Evolutionary conservation across 305 asterid species (phyloP).

Genomic region (Solanum hybrid): DNA sequence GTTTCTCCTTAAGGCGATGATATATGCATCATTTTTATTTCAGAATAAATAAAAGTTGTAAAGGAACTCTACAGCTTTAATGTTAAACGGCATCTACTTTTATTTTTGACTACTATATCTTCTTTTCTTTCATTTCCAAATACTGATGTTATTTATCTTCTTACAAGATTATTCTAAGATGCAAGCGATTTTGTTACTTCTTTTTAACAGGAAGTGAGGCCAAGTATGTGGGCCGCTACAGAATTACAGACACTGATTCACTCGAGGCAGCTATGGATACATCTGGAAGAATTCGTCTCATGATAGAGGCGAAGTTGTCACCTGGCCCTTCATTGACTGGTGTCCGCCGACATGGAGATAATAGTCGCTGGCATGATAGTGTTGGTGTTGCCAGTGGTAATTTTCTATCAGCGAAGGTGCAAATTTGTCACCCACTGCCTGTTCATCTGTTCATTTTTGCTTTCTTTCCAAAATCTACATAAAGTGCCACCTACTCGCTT

Average conservation of each 20-base stretch:
- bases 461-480: neutral
- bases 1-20: neutral
- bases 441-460: neutral
- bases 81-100: neutral
- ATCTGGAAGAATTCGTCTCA: slow-evolving; percentile 63
- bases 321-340: slow-evolving; percentile 91
- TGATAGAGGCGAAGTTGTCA: slow-evolving; percentile 82
- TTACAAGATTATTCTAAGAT: neutral
- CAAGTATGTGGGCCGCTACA: slow-evolving; percentile 79
- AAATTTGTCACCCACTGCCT: neutral
- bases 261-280: slow-evolving; percentile 85
- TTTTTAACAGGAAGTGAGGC: slow-evolving; percentile 62
- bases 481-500: neutral
- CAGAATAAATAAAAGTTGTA: neutral
- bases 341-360: slow-evolving; percentile 81
- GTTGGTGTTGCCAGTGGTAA: slow-evolving; percentile 85
- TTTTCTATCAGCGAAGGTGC: slow-evolving; percentile 84
- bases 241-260: slow-evolving; percentile 85
- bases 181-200: neutral
- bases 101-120: neutral
- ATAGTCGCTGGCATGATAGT: slow-evolving; percentile 63
- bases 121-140: neutral
- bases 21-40: neutral
- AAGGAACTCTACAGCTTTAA: neutral
- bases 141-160: neutral